Conservation (phyloP, 148 eudicot species). For the Cornus florida region DNA sequence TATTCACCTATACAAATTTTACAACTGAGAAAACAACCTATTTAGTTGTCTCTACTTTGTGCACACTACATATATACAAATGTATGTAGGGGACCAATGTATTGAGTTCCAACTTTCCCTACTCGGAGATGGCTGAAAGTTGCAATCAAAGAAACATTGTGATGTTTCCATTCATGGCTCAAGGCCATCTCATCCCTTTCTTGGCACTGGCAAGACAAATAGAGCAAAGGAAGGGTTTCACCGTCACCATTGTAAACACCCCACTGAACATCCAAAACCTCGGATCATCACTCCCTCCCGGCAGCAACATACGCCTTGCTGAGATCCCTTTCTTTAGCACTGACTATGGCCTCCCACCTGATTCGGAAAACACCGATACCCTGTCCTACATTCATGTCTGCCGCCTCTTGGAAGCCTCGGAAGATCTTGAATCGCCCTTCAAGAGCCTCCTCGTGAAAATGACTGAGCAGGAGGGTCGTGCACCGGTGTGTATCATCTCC, state of each 20-base stretch:
- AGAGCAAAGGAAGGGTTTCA: neutral
- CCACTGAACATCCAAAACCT: conserved; percentile 15
- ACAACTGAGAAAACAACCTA: no score
- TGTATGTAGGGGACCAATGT: neutral
- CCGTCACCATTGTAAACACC: conserved; percentile 6
- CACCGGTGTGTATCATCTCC: conserved; percentile 8
- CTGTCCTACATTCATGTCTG: neutral
- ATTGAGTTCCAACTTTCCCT: neutral
- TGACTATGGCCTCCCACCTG: conserved; percentile 8
- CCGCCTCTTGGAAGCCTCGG: neutral
- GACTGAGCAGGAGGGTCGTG: neutral
- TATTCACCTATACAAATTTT: no score
- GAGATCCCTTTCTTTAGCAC: neutral
- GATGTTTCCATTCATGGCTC: conserved; percentile 22
- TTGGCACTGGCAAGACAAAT: neutral
- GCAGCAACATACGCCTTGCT: conserved; percentile 7
- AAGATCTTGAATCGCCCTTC: neutral
- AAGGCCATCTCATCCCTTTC: conserved; percentile 18
- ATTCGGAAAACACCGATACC: conserved; percentile 1
- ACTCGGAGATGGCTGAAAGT: neutral
- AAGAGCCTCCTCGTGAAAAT: conserved; percentile 3
- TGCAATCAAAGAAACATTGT: conserved; percentile 12
- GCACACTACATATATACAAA: neutral
- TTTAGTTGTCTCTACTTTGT: no score
- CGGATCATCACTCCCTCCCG: neutral